These are phyloP conservation scores for Sporothrix luriei DNA, from an alignment of 2,329 filamentous ascomycete species.

Conservation along the genomic window DNA sequence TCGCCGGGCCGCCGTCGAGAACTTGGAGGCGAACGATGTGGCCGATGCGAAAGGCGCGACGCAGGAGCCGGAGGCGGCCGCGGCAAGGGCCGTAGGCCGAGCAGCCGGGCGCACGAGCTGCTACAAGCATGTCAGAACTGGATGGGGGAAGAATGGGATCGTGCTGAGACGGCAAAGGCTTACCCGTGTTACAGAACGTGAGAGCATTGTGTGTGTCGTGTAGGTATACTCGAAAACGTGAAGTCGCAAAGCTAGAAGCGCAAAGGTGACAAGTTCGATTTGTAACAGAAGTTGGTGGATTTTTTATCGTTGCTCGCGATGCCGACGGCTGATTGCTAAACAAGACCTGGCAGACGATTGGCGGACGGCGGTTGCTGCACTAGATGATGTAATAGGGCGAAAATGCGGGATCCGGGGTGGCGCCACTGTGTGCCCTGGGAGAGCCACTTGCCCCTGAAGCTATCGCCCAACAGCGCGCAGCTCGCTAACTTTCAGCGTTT, in stretches of 20 bases:
- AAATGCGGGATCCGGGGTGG: neutral
- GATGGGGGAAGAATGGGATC: neutral
- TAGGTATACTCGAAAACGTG: neutral
- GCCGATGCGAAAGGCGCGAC: neutral
- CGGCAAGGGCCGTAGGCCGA: constrained; percentile 15
- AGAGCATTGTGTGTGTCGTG: constrained; percentile 32
- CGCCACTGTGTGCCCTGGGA: neutral
- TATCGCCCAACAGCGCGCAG: neutral
- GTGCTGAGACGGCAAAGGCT: neutral
- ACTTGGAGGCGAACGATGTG: constrained; percentile 12
- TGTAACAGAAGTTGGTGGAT: constrained; percentile 11
- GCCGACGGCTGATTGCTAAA: neutral
- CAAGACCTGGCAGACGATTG: constrained; percentile 23
- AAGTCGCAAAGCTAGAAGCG: neutral
- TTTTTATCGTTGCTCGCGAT: constrained; percentile 16
- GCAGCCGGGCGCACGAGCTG: constrained; percentile 30
- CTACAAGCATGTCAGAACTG: constrained; percentile 19
- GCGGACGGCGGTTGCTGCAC: neutral
- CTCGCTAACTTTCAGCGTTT: too few relatives aligned
- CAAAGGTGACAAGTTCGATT: constrained; percentile 2
- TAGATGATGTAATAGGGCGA: constrained; percentile 27
- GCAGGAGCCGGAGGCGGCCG: constrained; percentile 9
- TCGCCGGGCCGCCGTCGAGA: constrained; percentile 19
- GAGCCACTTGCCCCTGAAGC: neutral
- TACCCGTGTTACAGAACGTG: constrained; percentile 33